A percentile compares a stretch with the other conserved stretches of the same genome.
phyloP scores from a whole-genome alignment of 106 monocot species.

The Amphibolis antarctica region DNA sequence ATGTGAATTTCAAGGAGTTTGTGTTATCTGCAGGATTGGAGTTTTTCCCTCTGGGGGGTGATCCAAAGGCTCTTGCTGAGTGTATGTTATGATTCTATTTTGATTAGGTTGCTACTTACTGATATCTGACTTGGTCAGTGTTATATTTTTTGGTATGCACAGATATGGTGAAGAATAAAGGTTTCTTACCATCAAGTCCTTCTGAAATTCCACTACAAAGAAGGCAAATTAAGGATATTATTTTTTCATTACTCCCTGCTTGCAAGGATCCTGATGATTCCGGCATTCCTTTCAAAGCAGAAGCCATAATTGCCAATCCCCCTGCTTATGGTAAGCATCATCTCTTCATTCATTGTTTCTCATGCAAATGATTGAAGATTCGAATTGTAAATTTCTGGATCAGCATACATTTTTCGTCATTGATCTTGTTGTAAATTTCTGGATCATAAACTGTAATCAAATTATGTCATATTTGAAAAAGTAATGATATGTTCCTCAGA shows the following conservation, averaged over 20 bases:
- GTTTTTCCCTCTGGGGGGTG: slow-evolving; percentile 92
- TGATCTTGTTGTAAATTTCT: too few relatives aligned
- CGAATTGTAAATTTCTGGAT: too few relatives aligned
- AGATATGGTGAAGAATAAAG: slow-evolving; percentile 99
- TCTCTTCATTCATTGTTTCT: neutral
- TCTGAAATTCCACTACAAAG: slow-evolving; percentile 84
- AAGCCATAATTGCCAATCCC: slow-evolving; percentile 96
- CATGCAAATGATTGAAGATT: neutral
- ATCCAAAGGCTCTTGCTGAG: slow-evolving; percentile 83
- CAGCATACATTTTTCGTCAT: too few relatives aligned
- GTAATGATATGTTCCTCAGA: neutral
- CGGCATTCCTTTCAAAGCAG: slow-evolving; percentile 73
- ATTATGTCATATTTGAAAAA: neutral
- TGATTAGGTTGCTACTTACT: neutral
- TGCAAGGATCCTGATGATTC: slow-evolving; percentile 92
- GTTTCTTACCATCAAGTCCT: slow-evolving; percentile 83
- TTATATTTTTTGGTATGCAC: slow-evolving; percentile 6
- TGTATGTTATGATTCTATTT: slow-evolving; percentile 35
- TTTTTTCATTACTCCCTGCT: slow-evolving; percentile 80
- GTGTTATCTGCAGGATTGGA: slow-evolving; percentile 87
- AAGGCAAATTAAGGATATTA: slow-evolving; percentile 84
- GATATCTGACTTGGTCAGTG: neutral
- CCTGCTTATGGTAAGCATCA: slow-evolving; percentile 75
- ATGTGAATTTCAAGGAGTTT: slow-evolving; percentile 95
- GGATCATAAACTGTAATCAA: neutral